Evolutionary conservation across 345 rosid genomes (phyloP).

Genomic region (Brassica juncea): DNA sequence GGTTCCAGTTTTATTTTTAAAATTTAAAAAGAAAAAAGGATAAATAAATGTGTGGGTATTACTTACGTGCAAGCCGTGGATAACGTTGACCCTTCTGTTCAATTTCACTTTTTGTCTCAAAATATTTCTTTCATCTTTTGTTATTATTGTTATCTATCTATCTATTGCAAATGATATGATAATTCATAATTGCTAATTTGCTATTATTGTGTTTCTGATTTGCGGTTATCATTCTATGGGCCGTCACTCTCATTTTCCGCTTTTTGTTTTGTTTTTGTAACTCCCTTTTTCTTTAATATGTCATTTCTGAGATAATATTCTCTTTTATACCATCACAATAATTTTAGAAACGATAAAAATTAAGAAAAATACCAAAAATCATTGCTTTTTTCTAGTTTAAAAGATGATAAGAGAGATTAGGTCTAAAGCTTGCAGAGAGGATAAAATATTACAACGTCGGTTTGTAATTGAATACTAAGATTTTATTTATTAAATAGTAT

Average conservation of each 20-base stretch:
- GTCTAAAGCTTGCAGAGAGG: slow-evolving; percentile 9
- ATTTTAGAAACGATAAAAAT: background rate
- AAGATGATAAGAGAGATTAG: slow-evolving; percentile 12
- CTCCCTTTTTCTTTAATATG: background rate
- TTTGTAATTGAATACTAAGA: background rate
- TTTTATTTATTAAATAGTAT: background rate
- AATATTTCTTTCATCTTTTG: background rate
- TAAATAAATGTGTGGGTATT: slow-evolving; percentile 38
- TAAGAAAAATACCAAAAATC: background rate
- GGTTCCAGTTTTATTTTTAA: slow-evolving; percentile 24
- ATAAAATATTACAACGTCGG: background rate
- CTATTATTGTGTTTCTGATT: slow-evolving; percentile 28
- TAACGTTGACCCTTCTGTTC: slow-evolving; percentile 41
- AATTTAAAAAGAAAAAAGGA: slow-evolving; percentile 4
- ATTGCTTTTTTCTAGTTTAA: background rate
- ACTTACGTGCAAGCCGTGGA: slow-evolving; percentile 45
- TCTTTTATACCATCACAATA: background rate
- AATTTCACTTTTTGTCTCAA: slow-evolving; percentile 21
- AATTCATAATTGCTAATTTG: too few relatives aligned
- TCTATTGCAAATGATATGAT: slow-evolving; percentile 31
- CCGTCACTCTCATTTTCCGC: slow-evolving; percentile 18
- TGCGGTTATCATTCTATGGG: slow-evolving; percentile 32
- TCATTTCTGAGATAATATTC: background rate
- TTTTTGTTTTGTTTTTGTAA: slow-evolving; percentile 22
- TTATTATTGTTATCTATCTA: slow-evolving; percentile 10